phyloP scores from a whole-genome alignment of 73 alveolate species.

The Symbiodinium natans region DNA sequence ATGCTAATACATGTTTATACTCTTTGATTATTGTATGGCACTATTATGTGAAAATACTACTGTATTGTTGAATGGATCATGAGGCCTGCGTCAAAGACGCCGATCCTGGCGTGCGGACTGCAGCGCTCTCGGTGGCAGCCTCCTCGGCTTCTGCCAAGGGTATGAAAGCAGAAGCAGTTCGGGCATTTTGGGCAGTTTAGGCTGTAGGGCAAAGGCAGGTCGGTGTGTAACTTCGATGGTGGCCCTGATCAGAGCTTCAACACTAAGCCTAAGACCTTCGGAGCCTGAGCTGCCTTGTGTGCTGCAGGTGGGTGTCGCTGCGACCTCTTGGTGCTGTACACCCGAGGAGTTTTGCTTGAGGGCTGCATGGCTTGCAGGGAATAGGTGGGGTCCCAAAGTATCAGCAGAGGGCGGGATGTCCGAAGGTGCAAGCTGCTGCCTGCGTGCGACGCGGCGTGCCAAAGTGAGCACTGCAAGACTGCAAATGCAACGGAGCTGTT shows the following conservation, averaged over 20 bases:
- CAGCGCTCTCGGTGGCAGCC: slow-evolving; percentile 24
- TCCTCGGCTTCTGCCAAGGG: neutral
- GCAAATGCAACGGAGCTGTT: too few species aligned
- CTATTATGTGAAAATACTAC: too few species aligned
- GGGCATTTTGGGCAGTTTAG: neutral
- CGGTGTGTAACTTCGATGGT: neutral
- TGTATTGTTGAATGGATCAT: too few species aligned
- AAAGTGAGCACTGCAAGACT: neutral
- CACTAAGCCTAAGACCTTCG: neutral
- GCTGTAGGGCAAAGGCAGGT: neutral
- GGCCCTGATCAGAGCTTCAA: neutral
- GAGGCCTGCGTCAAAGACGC: slow-evolving; percentile 65
- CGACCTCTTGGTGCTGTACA: slow-evolving; percentile 48
- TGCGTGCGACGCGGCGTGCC: neutral
- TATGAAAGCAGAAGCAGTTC: neutral
- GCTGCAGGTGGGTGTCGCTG: slow-evolving; percentile 55
- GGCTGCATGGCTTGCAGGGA: neutral
- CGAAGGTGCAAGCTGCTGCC: neutral
- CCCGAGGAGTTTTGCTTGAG: slow-evolving; percentile 19
- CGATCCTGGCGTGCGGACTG: slow-evolving; percentile 54
- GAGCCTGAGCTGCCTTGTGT: neutral
- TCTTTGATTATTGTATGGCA: too few species aligned
- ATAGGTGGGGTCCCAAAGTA: too few species aligned
- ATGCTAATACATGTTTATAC: too few species aligned
- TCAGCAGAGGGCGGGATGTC: neutral